Conservation (phyloP, 2,329 filamentous ascomycete genomes). For the Lasiodiplodia sp. region DNA sequence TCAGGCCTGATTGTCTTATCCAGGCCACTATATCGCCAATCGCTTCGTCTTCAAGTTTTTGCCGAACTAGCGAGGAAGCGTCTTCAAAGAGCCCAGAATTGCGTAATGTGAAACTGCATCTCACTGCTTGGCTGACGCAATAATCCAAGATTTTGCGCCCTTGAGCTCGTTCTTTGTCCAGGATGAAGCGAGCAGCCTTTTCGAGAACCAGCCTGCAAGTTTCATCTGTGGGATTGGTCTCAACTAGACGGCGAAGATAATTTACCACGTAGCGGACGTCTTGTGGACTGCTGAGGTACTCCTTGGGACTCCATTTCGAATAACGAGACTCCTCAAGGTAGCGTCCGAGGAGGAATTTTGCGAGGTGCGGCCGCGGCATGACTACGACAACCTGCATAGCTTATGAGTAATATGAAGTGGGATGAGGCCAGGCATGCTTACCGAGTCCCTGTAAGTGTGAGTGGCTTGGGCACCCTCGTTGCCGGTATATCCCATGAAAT, state of each 20-base stretch:
- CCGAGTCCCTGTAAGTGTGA: constrained; percentile 40
- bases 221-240: too few species aligned
- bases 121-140: background rate
- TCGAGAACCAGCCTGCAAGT: background rate
- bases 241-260: too few species aligned
- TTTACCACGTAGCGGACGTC: too few species aligned
- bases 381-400: constrained; percentile 22
- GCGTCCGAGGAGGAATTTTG: constrained; percentile 1
- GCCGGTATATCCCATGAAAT: constrained; percentile 39
- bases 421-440: constrained; percentile 14
- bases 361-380: constrained; percentile 4
- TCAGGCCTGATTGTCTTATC: too few species aligned
- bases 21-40: background rate
- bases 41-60: background rate
- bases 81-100: background rate
- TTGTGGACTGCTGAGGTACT: too few species aligned
- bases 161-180: background rate
- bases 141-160: background rate
- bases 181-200: background rate
- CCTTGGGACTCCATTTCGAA: too few species aligned
- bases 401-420: too few species aligned
- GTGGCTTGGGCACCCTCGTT: constrained; percentile 37
- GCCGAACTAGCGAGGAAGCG: background rate
- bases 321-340: too few species aligned
- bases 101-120: background rate